A percentile compares a stretch with the other conserved stretches of the same genome.
Evolutionary conservation across 768 basidiomycete genomes (phyloP).

Genomic region (Rhizopogon salebrosus): DNA sequence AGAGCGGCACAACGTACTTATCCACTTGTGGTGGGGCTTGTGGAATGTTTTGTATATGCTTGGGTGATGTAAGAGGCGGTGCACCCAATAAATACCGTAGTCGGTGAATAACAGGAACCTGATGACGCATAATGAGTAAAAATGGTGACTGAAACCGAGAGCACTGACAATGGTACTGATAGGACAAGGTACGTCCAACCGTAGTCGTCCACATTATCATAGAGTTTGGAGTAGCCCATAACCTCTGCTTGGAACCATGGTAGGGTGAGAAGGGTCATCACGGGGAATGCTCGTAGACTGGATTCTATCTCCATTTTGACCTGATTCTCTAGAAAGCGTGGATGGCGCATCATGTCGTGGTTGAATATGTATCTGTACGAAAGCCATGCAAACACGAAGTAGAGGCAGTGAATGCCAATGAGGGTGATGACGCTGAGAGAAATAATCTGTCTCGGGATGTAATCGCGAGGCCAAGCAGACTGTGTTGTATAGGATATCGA

Average conservation of each 20-base stretch:
- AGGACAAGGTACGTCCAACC: slow-evolving; percentile 68
- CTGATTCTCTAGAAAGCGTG: slow-evolving; percentile 88
- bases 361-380: slow-evolving; percentile 90
- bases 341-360: slow-evolving; percentile 92
- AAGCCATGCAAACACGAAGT: slow-evolving; percentile 82
- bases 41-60: slow-evolving; percentile 85
- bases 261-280: slow-evolving; percentile 77
- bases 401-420: slow-evolving; percentile 78
- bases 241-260: slow-evolving; percentile 96
- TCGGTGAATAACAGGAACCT: slow-evolving; percentile 88
- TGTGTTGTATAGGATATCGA: slow-evolving; percentile 31
- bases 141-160: background rate
- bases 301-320: slow-evolving; percentile 71
- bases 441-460: slow-evolving; percentile 70
- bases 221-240: slow-evolving; percentile 75
- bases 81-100: slow-evolving; percentile 95
- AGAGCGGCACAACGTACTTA: slow-evolving; percentile 54
- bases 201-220: slow-evolving; percentile 73
- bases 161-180: slow-evolving; percentile 63
- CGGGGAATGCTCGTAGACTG: slow-evolving; percentile 75
- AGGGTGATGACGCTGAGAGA: slow-evolving; percentile 71
- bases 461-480: slow-evolving; percentile 84
- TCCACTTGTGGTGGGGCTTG: slow-evolving; percentile 99
- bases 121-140: background rate
- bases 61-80: slow-evolving; percentile 84